Percentiles rank a stretch among this genome's conserved stretches.
These are phyloP conservation scores for Candida maris DNA, from an alignment of 805 yeast species.

Conservation along the genomic window DNA sequence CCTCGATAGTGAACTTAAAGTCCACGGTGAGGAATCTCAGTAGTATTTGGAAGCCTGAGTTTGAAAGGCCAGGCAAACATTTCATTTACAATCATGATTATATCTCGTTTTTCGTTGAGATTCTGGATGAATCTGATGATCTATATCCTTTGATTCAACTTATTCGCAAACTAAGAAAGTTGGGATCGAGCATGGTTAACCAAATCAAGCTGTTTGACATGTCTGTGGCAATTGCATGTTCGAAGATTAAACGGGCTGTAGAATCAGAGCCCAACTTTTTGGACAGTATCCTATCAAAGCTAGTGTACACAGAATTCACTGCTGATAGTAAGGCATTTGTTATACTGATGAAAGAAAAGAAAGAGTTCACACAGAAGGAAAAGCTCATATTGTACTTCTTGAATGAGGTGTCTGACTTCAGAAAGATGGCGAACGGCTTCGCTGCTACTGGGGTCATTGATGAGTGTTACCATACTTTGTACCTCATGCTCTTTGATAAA, in stretches of 20 bases:
- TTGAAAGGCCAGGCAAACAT: conserved; percentile 90
- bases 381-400: conserved; percentile 42
- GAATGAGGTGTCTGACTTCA: conserved; percentile 52
- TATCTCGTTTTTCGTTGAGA: conserved; percentile 55
- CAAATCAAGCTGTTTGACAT: conserved; percentile 65
- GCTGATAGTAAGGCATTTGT: conserved; percentile 34
- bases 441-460: conserved; percentile 75
- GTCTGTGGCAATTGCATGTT: conserved; percentile 49
- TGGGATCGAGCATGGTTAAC: conserved; percentile 71
- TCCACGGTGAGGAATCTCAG: conserved; percentile 68
- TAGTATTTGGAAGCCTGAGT: conserved; percentile 90
- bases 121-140: conserved; percentile 53
- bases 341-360: conserved; percentile 18
- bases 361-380: conserved; percentile 36
- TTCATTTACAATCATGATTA: conserved; percentile 74
- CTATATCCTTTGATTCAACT: conserved; percentile 55
- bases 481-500: conserved; percentile 42
- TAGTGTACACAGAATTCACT: conserved; percentile 43
- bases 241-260: conserved; percentile 44
- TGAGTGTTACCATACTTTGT: conserved; percentile 64
- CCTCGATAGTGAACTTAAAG: conserved; percentile 58
- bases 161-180: conserved; percentile 71
- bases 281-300: conserved; percentile 46
- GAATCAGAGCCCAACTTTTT: conserved; percentile 44
- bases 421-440: conserved; percentile 74